A percentile compares a stretch with the other conserved stretches of the same genome.
Conservation (phyloP, 306 rosid species). For the Vigna radiata region DNA sequence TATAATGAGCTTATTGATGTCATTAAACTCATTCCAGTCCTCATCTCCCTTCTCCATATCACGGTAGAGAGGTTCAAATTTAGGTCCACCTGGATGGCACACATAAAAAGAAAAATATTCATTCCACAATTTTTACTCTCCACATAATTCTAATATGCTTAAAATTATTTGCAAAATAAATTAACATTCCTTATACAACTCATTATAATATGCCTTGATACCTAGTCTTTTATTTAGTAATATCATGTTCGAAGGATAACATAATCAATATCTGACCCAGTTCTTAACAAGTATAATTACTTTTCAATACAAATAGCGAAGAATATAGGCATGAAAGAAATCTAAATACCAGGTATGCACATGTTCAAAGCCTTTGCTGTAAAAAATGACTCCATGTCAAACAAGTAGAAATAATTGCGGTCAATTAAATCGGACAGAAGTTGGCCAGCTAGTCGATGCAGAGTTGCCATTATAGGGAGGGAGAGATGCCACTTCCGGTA, state of each 20-base stretch:
- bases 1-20: conserved; percentile 95
- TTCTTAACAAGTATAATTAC: neutral
- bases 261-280: neutral
- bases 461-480: conserved; percentile 98
- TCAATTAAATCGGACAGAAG: conserved; percentile 94
- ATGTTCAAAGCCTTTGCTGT: conserved; percentile 98
- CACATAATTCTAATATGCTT: neutral
- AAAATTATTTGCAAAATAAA: neutral
- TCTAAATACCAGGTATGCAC: conserved; percentile 90
- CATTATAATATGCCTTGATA: conserved; percentile 10
- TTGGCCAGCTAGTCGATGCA: conserved; percentile 98
- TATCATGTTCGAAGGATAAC: neutral
- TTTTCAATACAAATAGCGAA: neutral
- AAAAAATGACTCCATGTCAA: conserved; percentile 99
- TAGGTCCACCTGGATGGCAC: conserved; percentile 85
- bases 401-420: conserved; percentile 94
- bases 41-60: conserved; percentile 99
- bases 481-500: conserved; percentile 99
- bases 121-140: conserved; percentile 23
- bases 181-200: conserved; percentile 2
- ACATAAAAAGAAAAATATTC: conserved; percentile 28
- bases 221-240: neutral
- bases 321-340: conserved; percentile 1
- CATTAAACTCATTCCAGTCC: conserved; percentile 99
- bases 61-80: conserved; percentile 97